A percentile compares a stretch with the other conserved stretches of the same genome.
These are phyloP conservation scores for Cyclotella baltica DNA, from an alignment of 108 stramenopile species.

Conservation along the genomic window DNA sequence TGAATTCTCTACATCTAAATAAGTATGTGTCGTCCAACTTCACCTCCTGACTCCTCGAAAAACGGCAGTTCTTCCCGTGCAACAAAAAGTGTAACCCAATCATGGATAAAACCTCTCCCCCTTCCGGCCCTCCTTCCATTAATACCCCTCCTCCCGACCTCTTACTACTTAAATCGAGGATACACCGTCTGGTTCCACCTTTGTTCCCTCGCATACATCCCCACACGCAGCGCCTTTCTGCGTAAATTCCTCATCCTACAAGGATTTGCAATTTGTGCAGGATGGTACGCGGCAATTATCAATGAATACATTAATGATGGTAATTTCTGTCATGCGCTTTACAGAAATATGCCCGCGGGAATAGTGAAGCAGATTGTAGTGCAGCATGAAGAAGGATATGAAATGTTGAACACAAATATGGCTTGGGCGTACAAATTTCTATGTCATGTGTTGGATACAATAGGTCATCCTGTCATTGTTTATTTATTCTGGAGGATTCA, in stretches of 20 bases:
- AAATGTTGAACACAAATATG: slow-evolving; percentile 14
- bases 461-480: slow-evolving; percentile 60
- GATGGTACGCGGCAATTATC: slow-evolving; percentile 61
- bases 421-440: slow-evolving; percentile 35
- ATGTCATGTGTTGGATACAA: slow-evolving; percentile 56
- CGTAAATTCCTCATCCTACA: slow-evolving; percentile 40
- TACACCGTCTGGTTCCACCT: slow-evolving; percentile 72
- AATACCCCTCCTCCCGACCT: slow-evolving; percentile 44
- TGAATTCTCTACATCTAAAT: no score
- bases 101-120: slow-evolving; percentile 21
- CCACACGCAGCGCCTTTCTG: slow-evolving; percentile 51
- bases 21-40: no score
- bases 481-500: slow-evolving; percentile 58
- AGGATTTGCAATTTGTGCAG: slow-evolving; percentile 53
- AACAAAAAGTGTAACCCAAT: no score
- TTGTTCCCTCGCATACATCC: slow-evolving; percentile 41
- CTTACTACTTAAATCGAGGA: slow-evolving; percentile 58
- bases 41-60: no score
- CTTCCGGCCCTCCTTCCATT: slow-evolving; percentile 1
- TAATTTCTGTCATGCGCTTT: slow-evolving; percentile 51
- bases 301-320: slow-evolving; percentile 50
- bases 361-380: slow-evolving; percentile 42
- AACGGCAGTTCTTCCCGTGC: no score
- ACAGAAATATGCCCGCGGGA: slow-evolving; percentile 59
- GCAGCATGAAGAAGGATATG: slow-evolving; percentile 4